phyloP scores from a whole-genome alignment of 257 asterid genomes.

The Ilex asprella region DNA sequence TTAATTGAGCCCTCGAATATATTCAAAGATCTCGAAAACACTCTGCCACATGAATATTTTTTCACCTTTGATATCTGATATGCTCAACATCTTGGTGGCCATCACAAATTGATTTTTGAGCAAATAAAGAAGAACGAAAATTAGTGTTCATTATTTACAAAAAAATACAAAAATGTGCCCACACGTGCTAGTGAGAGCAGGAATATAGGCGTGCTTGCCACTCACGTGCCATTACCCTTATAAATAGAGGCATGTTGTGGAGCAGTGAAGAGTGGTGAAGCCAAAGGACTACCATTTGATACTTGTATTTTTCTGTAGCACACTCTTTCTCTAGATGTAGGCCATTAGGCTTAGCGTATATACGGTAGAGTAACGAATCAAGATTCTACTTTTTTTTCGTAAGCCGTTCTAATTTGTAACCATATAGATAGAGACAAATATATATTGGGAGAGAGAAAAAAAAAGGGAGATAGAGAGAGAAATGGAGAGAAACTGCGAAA shows the following conservation, averaged over 20 bases:
- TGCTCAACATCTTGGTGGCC: no score
- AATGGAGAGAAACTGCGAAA: slow-evolving; percentile 57
- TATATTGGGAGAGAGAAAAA: background rate
- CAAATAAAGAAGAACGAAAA: no score
- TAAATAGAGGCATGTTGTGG: slow-evolving; percentile 16
- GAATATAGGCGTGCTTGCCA: slow-evolving; percentile 17
- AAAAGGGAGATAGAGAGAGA: background rate
- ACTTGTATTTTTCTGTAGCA: slow-evolving; percentile 9
- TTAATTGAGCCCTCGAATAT: no score
- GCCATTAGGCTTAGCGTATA: no score
- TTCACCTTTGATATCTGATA: no score
- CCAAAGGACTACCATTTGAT: slow-evolving; percentile 13
- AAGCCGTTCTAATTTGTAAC: slow-evolving; percentile 4
- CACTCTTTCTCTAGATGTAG: no score
- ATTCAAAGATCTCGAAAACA: no score
- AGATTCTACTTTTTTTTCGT: slow-evolving; percentile 29
- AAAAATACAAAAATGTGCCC: slow-evolving; percentile 1
- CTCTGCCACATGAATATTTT: no score
- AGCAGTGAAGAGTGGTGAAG: slow-evolving; percentile 21
- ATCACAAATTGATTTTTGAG: no score
- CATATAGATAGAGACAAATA: no score
- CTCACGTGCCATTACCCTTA: slow-evolving; percentile 33
- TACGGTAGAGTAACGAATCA: slow-evolving; percentile 1
- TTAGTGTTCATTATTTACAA: no score
- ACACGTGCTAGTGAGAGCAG: slow-evolving; percentile 34